phyloP scores from a whole-genome alignment of 305 asterid species.

The Rubia occidens region DNA sequence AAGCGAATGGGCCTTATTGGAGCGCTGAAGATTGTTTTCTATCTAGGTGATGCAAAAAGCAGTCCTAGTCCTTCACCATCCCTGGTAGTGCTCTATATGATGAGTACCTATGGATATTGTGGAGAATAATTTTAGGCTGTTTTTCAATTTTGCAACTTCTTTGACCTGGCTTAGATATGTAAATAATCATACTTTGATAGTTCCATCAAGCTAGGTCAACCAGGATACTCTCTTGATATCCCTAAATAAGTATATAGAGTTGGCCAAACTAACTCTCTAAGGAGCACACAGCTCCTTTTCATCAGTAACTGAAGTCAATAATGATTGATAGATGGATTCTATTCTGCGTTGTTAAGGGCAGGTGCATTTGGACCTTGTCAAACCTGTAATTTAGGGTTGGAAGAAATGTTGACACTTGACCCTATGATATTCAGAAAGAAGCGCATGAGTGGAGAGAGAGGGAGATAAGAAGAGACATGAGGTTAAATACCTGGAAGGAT shows the following conservation, averaged over 20 bases:
- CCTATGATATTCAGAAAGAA: neutral
- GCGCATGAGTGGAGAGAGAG: neutral
- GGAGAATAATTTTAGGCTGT: conserved; percentile 13
- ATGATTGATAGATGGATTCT: neutral
- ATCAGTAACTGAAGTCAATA: neutral
- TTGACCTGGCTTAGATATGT: conserved; percentile 2
- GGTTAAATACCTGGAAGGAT: neutral
- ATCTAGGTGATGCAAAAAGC: conserved; percentile 53
- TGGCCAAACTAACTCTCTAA: neutral
- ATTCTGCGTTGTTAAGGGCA: neutral
- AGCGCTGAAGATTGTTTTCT: conserved; percentile 60
- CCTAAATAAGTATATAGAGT: neutral
- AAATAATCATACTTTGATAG: neutral
- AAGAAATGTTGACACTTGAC: neutral
- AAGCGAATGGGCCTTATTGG: conserved; percentile 92
- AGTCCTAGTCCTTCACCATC: conserved; percentile 39
- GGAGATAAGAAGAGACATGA: neutral
- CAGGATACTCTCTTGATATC: neutral
- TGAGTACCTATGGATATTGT: conserved; percentile 4
- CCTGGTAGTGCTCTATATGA: conserved; percentile 32
- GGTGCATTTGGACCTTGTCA: neutral
- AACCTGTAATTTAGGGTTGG: neutral
- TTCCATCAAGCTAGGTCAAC: neutral
- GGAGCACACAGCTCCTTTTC: neutral
- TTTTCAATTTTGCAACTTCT: conserved; percentile 13